Conservation (phyloP, 2,329 filamentous ascomycete genomes). For the Drechslerella coelobrocha region DNA sequence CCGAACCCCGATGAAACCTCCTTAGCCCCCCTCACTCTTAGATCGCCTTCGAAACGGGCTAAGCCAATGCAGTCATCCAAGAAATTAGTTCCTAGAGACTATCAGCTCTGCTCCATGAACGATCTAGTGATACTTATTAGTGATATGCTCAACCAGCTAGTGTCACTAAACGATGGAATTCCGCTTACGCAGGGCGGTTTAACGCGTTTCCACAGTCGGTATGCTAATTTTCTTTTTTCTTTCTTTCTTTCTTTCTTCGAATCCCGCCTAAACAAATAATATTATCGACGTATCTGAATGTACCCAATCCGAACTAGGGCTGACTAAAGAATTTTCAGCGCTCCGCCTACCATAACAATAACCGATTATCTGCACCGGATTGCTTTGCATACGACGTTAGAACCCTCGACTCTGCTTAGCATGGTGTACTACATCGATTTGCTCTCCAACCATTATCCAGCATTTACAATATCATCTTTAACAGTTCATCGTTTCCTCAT, state of each 20-base stretch:
- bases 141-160: conserved; percentile 94
- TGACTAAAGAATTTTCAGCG: conserved; percentile 58
- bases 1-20: conserved; percentile 45
- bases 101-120: conserved; percentile 80
- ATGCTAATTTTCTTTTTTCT: conserved; percentile 55
- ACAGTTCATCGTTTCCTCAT: conserved; percentile 98
- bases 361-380: conserved; percentile 90
- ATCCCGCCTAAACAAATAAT: conserved; percentile 40
- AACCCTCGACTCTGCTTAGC: conserved; percentile 89
- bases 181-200: conserved; percentile 84
- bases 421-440: conserved; percentile 99
- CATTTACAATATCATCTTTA: conserved; percentile 94
- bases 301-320: conserved; percentile 43
- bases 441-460: conserved; percentile 86
- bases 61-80: conserved; percentile 63
- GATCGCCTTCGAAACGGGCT: conserved; percentile 63
- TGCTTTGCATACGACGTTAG: conserved; percentile 90
- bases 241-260: background rate
- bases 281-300: conserved; percentile 30
- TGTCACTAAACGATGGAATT: conserved; percentile 87
- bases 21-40: conserved; percentile 29
- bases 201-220: conserved; percentile 94
- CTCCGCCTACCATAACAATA: conserved; percentile 90
- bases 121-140: conserved; percentile 90
- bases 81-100: conserved; percentile 72